Percentiles rank a stretch among this genome's conserved stretches.
phyloP scores from a whole-genome alignment of 1,284 basidiomycete species.

The Leccinum subatratum region DNA sequence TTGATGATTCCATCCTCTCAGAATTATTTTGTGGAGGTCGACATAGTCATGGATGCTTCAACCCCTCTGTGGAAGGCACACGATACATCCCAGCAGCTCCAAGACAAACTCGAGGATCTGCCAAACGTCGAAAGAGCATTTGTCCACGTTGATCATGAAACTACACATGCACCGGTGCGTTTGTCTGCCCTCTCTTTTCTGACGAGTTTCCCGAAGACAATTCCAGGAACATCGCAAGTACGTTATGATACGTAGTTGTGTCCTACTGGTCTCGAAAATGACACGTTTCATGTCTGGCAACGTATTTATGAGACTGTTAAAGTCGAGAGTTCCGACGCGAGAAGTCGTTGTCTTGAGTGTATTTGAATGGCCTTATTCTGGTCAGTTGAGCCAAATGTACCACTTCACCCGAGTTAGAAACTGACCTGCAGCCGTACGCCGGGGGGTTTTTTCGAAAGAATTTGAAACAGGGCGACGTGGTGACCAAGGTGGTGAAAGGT shows the following conservation, averaged over 20 bases:
- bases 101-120: slow-evolving; percentile 90
- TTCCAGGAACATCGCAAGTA: slow-evolving; percentile 34
- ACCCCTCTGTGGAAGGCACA: slow-evolving; percentile 91
- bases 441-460: too few species aligned
- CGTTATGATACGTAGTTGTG: slow-evolving; percentile 9
- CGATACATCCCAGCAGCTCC: slow-evolving; percentile 86
- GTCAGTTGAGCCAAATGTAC: not conserved
- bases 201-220: not conserved
- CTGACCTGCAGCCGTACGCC: too few species aligned
- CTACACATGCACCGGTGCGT: slow-evolving; percentile 74
- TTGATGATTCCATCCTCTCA: slow-evolving; percentile 29
- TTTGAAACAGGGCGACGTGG: too few species aligned
- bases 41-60: slow-evolving; percentile 87
- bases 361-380: not conserved
- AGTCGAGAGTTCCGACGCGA: not conserved
- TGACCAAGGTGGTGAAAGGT: too few species aligned
- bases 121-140: slow-evolving; percentile 90
- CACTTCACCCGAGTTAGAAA: too few species aligned
- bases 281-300: not conserved
- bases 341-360: not conserved
- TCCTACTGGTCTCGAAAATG: not conserved
- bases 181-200: not conserved
- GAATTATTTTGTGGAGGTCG: slow-evolving; percentile 90
- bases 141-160: slow-evolving; percentile 93
- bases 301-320: not conserved